Evolutionary conservation across 2,329 filamentous ascomycete genomes (phyloP).

Genomic region (Coleophoma eucalyptorum): DNA sequence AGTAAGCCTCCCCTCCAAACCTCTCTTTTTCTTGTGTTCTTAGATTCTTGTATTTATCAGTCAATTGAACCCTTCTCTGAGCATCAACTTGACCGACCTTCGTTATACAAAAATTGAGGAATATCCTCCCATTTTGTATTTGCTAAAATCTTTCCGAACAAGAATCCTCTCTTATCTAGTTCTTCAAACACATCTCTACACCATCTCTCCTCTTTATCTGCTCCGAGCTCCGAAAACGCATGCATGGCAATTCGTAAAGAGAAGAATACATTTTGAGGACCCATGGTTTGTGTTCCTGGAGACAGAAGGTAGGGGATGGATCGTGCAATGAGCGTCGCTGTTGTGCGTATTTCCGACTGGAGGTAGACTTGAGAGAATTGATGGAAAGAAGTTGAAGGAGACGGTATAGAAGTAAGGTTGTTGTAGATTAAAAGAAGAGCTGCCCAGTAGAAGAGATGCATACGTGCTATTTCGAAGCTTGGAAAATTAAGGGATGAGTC

Average conservation of each 20-base stretch:
- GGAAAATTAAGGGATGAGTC: constrained; percentile 6
- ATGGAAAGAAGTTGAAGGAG: constrained; percentile 6
- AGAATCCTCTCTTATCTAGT: constrained; percentile 6
- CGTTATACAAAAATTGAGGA: constrained; percentile 4
- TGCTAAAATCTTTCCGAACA: constrained; percentile 7
- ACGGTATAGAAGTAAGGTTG: constrained; percentile 6
- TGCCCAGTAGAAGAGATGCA: constrained; percentile 9
- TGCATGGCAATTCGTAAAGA: constrained; percentile 8
- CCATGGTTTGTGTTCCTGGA: constrained; percentile 5
- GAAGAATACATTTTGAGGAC: constrained; percentile 8
- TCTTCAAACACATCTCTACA: constrained; percentile 7
- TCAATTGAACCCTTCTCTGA: too few relatives aligned
- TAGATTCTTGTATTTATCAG: too few relatives aligned
- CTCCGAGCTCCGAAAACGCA: constrained; percentile 8
- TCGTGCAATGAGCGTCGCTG: constrained; percentile 7
- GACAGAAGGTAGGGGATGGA: constrained; percentile 8
- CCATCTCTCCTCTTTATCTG: constrained; percentile 7
- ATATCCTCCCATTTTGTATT: constrained; percentile 8
- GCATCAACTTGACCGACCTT: too few relatives aligned
- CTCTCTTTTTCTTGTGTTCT: too few relatives aligned
- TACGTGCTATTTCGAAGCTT: constrained; percentile 7
- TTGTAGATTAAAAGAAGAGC: constrained; percentile 8
- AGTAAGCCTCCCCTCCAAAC: too few relatives aligned
- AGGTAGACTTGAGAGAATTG: constrained; percentile 3
- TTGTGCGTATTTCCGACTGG: constrained; percentile 5